These are phyloP conservation scores for Ogataea pilisensis DNA, from an alignment of 805 yeast species.

Conservation along the genomic window DNA sequence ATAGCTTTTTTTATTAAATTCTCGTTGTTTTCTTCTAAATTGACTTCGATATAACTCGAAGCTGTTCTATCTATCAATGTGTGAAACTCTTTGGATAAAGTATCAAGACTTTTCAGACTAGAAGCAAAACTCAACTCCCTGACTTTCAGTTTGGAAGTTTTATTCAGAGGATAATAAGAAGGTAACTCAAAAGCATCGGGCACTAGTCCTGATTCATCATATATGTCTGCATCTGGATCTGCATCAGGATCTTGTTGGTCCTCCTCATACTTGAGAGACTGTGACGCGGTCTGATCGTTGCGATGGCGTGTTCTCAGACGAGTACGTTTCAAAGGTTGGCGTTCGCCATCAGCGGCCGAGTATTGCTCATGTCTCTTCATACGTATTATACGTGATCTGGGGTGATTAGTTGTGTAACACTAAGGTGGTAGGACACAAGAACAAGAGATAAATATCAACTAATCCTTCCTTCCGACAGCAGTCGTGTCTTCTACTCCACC, in stretches of 20 bases:
- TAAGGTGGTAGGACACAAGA: too few species aligned
- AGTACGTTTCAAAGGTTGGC: too few species aligned
- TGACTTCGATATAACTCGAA: slow-evolving; percentile 13
- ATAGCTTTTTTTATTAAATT: slow-evolving; percentile 10
- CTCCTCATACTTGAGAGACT: too few species aligned
- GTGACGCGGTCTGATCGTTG: too few species aligned
- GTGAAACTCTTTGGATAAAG: slow-evolving; percentile 10
- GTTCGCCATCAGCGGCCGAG: neutral
- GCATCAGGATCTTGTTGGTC: neutral
- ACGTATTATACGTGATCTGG: too few species aligned
- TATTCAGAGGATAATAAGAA: slow-evolving; percentile 21
- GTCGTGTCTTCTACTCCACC: too few species aligned
- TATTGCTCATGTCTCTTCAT: too few species aligned
- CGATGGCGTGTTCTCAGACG: too few species aligned
- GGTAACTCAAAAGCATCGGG: slow-evolving; percentile 17
- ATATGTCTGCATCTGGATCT: neutral
- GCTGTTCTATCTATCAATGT: slow-evolving; percentile 11
- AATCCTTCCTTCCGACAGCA: too few species aligned
- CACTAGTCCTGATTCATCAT: neutral
- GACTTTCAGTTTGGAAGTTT: slow-evolving; percentile 10
- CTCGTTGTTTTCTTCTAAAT: slow-evolving; percentile 17
- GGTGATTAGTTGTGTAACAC: too few species aligned
- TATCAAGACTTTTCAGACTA: slow-evolving; percentile 3
- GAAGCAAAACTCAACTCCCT: slow-evolving; percentile 8
- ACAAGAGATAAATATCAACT: too few species aligned